Percentiles rank a stretch among this genome's conserved stretches.
Evolutionary conservation across 129 eudicot species (phyloP).

Genomic region (Erigeron canadensis): DNA sequence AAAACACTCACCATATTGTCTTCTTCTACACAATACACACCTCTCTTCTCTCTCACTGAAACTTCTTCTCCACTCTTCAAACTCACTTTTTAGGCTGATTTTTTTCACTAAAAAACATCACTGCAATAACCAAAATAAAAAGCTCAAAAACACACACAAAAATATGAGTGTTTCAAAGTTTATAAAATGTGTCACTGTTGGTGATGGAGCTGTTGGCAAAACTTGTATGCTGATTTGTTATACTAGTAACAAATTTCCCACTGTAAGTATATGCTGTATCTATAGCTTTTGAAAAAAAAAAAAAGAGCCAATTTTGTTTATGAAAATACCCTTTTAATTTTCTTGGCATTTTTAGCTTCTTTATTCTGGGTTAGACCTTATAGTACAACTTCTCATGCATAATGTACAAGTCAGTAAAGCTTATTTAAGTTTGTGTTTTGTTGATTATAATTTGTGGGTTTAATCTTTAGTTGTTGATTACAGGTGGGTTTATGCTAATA

Average conservation of each 20-base stretch:
- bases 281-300: neutral
- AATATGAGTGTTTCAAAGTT: constrained; percentile 96
- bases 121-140: neutral
- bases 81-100: constrained; percentile 17
- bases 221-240: constrained; percentile 99
- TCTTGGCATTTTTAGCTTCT: constrained; percentile 9
- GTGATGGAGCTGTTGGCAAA: constrained; percentile 99
- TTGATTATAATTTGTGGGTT: constrained; percentile 22
- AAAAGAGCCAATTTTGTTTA: no score
- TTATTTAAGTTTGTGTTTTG: neutral
- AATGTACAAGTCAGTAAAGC: constrained; percentile 22
- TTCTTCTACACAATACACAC: constrained; percentile 28
- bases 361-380: constrained; percentile 5
- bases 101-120: neutral
- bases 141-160: constrained; percentile 11
- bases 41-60: constrained; percentile 14
- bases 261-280: constrained; percentile 49
- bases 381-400: constrained; percentile 15
- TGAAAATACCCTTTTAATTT: neutral
- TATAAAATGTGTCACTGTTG: constrained; percentile 97
- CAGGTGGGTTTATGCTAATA: constrained; percentile 19
- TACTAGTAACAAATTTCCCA: constrained; percentile 96
- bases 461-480: constrained; percentile 11
- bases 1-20: constrained; percentile 15
- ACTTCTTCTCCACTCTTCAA: constrained; percentile 33